Evolutionary conservation across 2,329 filamentous ascomycete genomes (phyloP).

Genomic region (Aspergillus terreus): DNA sequence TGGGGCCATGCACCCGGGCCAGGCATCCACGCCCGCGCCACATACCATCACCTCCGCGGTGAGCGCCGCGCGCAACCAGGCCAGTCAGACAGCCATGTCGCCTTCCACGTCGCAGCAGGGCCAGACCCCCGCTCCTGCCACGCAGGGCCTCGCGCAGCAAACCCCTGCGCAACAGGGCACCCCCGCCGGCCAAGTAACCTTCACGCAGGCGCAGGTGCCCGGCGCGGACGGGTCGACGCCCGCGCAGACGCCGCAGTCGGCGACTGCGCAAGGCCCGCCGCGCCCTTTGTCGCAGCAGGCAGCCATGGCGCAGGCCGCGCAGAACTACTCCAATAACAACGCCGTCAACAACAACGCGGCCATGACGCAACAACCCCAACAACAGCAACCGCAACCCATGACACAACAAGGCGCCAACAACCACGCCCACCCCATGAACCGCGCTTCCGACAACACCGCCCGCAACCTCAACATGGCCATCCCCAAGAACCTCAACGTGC

Average conservation of each 20-base stretch:
- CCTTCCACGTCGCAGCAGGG: slow-evolving; percentile 32
- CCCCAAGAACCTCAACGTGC: slow-evolving; percentile 72
- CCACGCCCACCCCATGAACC: slow-evolving; percentile 43
- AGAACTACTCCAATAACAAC: slow-evolving; percentile 37
- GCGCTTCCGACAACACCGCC: slow-evolving; percentile 35
- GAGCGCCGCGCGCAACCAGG: slow-evolving; percentile 41
- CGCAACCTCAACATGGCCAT: slow-evolving; percentile 70
- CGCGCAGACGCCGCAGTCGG: slow-evolving; percentile 27
- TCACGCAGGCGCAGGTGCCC: slow-evolving; percentile 23
- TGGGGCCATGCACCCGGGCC: slow-evolving; percentile 29
- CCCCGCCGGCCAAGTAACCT: slow-evolving; percentile 25
- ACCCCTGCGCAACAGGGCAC: slow-evolving; percentile 24
- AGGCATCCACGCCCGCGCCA: slow-evolving; percentile 36
- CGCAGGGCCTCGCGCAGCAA: slow-evolving; percentile 17
- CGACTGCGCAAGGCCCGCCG: slow-evolving; percentile 34
- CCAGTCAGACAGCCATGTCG: slow-evolving; percentile 34
- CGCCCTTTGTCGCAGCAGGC: slow-evolving; percentile 44
- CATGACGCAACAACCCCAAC: slow-evolving; percentile 11
- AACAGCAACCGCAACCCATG: slow-evolving; percentile 23
- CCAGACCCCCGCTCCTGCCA: slow-evolving; percentile 27
- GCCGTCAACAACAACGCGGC: slow-evolving; percentile 15
- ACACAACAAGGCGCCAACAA: slow-evolving; percentile 28
- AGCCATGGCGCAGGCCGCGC: slow-evolving; percentile 44
- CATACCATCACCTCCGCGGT: slow-evolving; percentile 49
- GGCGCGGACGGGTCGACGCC: slow-evolving; percentile 31